These are phyloP conservation scores for Leccinum truebloodii DNA, from an alignment of 768 basidiomycete species.

Conservation along the genomic window DNA sequence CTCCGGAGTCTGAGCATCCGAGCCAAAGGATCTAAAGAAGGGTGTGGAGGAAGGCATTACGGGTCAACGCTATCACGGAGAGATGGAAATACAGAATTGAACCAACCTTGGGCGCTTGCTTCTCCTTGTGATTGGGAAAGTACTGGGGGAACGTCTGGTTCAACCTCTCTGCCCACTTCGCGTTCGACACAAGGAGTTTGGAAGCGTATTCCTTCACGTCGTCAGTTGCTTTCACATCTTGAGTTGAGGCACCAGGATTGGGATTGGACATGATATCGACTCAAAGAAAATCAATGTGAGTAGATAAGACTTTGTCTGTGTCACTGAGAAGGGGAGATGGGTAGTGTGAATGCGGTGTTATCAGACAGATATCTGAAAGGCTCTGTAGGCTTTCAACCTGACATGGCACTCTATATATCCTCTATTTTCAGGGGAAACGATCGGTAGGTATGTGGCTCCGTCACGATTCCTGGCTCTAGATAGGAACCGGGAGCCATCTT, in stretches of 20 bases:
- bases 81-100: background rate
- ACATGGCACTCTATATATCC: too few species aligned
- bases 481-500: background rate
- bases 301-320: background rate
- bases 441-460: too few species aligned
- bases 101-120: conserved; percentile 25
- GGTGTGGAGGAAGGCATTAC: background rate
- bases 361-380: background rate
- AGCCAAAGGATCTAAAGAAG: conserved; percentile 68
- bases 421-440: too few species aligned
- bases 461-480: background rate
- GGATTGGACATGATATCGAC: too few species aligned
- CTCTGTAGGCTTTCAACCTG: background rate
- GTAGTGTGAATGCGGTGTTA: too few species aligned
- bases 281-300: too few species aligned
- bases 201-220: background rate
- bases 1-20: conserved; percentile 83
- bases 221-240: background rate
- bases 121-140: conserved; percentile 12
- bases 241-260: too few species aligned
- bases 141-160: conserved; percentile 23
- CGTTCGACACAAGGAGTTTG: conserved; percentile 11
- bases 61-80: background rate
- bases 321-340: background rate
- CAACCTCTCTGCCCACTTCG: conserved; percentile 22